Conservation (phyloP, 768 basidiomycete species). For the Leccinum disarticulatum region DNA sequence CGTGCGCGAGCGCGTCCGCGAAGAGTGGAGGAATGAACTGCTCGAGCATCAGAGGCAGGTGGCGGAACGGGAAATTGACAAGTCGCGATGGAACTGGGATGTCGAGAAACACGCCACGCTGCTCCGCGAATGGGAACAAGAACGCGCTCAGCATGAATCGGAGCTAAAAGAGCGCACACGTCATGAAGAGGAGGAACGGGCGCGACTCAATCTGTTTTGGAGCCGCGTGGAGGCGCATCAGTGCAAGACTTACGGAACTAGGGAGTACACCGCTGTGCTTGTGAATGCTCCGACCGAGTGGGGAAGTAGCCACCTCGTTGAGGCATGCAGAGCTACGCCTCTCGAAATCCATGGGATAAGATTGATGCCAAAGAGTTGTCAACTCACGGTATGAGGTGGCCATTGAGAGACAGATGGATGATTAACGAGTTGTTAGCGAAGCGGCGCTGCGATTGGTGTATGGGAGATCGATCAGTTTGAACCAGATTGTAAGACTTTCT, state of each 20-base stretch:
- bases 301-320: constrained; percentile 17
- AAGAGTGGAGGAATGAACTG: neutral
- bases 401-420: neutral
- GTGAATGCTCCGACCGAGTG: constrained; percentile 26
- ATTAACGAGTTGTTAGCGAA: constrained; percentile 13
- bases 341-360: constrained; percentile 24
- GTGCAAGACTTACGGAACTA: constrained; percentile 28
- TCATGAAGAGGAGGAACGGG: constrained; percentile 29
- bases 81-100: neutral
- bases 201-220: constrained; percentile 30
- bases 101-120: neutral
- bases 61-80: neutral
- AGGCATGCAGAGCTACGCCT: constrained; percentile 27
- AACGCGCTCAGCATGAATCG: constrained; percentile 7
- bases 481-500: constrained; percentile 29
- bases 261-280: constrained; percentile 31
- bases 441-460: constrained; percentile 20
- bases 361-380: constrained; percentile 20
- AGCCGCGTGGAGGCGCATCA: constrained; percentile 10
- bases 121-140: constrained; percentile 7
- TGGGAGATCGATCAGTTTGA: constrained; percentile 30
- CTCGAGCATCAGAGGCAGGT: neutral
- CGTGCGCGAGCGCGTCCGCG: neutral
- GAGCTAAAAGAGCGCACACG: constrained; percentile 11
- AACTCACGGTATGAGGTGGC: constrained; percentile 16